Conservation (phyloP, 805 yeast species). For the Ogataea nakhonphanomensis region DNA sequence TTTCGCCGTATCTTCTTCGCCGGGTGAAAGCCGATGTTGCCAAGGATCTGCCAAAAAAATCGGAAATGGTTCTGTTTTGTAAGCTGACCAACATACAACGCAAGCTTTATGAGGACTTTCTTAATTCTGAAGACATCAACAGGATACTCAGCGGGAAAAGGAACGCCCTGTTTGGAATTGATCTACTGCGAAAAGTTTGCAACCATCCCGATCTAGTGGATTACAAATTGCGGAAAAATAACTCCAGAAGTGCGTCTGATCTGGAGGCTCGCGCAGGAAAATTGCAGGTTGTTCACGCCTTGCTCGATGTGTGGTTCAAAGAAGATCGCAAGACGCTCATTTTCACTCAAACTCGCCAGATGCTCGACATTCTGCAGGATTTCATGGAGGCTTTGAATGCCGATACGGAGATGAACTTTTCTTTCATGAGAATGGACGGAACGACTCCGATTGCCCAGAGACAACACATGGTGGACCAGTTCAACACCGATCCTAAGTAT, state of each 20-base stretch:
- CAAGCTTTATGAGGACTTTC: constrained; percentile 66
- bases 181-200: constrained; percentile 84
- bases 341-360: constrained; percentile 92
- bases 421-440: constrained; percentile 89
- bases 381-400: constrained; percentile 46
- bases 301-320: constrained; percentile 69
- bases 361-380: constrained; percentile 81
- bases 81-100: constrained; percentile 75
- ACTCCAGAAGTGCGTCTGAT: constrained; percentile 11
- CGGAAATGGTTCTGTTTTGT: constrained; percentile 92
- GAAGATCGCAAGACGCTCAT: constrained; percentile 77
- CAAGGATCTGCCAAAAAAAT: constrained; percentile 86
- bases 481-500: constrained; percentile 58
- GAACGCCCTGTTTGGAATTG: constrained; percentile 86
- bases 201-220: constrained; percentile 89
- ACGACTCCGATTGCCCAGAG: constrained; percentile 75
- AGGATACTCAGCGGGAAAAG: constrained; percentile 73
- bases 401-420: constrained; percentile 30
- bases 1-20: constrained; percentile 84
- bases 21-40: constrained; percentile 94
- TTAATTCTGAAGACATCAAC: constrained; percentile 70
- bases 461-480: constrained; percentile 76
- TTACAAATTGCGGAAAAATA: constrained; percentile 31
- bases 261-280: constrained; percentile 72
- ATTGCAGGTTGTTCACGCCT: constrained; percentile 78